Evolutionary conservation across 2,329 filamentous ascomycete species (phyloP), one percentile per base, ranked within the genome.

Genomic region (Verticillium klebahnii): DNA sequence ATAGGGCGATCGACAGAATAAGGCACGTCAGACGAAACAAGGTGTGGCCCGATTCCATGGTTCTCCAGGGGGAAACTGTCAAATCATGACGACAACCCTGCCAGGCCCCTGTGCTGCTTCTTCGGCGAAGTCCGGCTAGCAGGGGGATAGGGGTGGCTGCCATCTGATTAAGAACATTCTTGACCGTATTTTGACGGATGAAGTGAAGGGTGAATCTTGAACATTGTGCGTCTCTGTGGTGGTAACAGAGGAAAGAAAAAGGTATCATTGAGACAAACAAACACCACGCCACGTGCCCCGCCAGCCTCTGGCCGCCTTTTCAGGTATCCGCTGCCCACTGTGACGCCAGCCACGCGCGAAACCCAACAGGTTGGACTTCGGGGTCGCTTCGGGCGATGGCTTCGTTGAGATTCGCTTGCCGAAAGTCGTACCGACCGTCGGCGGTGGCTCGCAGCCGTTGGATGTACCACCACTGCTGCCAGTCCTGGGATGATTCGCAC

Each of bases 391-490:
- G 70, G 32, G 73, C 68, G 54, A 84, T 69, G 3, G 78, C 68
- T 2, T 78, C 76, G 70, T 90, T 90, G 60, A 92, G 74, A 64
- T 86, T 89, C 1, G 85, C 74, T 14, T 82, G 75, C 3, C 77
- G 75, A 67, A 90, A 89, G 65, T 88, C 85, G 69, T 90, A 92
- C 11, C 86, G 82, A 2, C 88, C 86, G 64, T 89, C 84, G 19
- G 85, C 85, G 0, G 89, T 92, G 36, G 87, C 88, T 40, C 90
- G 78, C 29, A 92, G 80, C 36, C 87, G 80, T 62, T 87, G 82
- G 58, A 89, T 82, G 60, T 84, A 80, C 56, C 78, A 77, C 66
- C 82, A 83, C 59, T 78, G 81, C 8, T 75, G 72, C 61, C 77
- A 78, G 65, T 85, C 78, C 12, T 81, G 77, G 34, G 72, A 67